A percentile compares a stretch with the other conserved stretches of the same genome.
These are phyloP conservation scores for Pleomassaria siparia DNA, from an alignment of 2,329 filamentous ascomycete species.

Conservation along the genomic window DNA sequence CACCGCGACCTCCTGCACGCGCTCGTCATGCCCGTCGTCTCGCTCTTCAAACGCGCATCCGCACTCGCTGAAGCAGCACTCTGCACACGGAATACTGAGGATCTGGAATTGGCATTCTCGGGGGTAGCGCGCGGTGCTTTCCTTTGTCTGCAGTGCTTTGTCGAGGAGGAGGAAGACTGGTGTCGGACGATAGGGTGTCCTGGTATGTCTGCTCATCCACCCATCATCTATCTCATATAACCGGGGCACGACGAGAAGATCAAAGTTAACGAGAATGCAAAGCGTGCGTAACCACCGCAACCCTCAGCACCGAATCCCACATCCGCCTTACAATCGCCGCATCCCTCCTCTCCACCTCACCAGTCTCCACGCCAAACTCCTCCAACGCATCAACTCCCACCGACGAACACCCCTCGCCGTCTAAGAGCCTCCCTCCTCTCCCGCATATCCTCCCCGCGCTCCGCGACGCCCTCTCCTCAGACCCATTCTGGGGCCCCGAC, in stretches of 20 bases:
- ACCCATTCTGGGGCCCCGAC: constrained; percentile 49
- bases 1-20: constrained; percentile 63
- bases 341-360: constrained; percentile 47
- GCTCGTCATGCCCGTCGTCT: constrained; percentile 59
- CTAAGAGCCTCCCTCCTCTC: constrained; percentile 36
- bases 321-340: constrained; percentile 52
- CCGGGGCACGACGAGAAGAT: background rate
- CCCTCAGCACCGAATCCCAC: constrained; percentile 50
- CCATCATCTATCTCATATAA: background rate
- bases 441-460: constrained; percentile 47
- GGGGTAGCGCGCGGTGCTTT: constrained; percentile 60
- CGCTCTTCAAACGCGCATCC: constrained; percentile 58
- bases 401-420: no score
- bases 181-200: constrained; percentile 59
- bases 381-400: background rate
- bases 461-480: constrained; percentile 41
- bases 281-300: constrained; percentile 49
- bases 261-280: constrained; percentile 12
- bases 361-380: constrained; percentile 15
- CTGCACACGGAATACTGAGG: constrained; percentile 50
- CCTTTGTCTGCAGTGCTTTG: constrained; percentile 61
- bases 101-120: constrained; percentile 60
- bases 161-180: constrained; percentile 60
- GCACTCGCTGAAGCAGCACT: constrained; percentile 54
- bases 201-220: constrained; percentile 18